Percentiles rank a stretch among this genome's conserved stretches.
Conservation (phyloP, 1,139 yeast species). For the Yamadazyma sp. region DNA sequence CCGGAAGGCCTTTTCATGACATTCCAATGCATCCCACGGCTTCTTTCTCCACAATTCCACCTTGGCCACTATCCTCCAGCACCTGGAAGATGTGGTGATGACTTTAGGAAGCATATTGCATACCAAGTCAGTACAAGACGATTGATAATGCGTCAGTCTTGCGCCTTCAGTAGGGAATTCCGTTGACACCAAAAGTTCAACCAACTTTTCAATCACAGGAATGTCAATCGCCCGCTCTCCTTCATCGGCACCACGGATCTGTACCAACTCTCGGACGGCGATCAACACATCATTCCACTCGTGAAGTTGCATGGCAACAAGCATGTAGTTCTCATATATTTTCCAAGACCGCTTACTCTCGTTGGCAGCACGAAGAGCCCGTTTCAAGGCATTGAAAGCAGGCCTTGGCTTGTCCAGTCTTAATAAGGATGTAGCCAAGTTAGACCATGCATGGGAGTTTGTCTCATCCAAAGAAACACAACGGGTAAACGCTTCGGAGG, state of each 20-base stretch:
- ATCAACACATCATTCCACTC: slow-evolving; percentile 87
- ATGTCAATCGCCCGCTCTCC: slow-evolving; percentile 73
- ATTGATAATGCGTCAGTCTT: slow-evolving; percentile 59
- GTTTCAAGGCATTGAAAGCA: slow-evolving; percentile 79
- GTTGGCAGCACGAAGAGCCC: slow-evolving; percentile 69
- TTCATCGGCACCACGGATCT: slow-evolving; percentile 50
- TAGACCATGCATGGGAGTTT: slow-evolving; percentile 91
- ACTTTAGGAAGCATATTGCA: slow-evolving; percentile 66
- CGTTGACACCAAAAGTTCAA: slow-evolving; percentile 58
- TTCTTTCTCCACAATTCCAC: slow-evolving; percentile 85
- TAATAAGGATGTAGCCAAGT: slow-evolving; percentile 78
- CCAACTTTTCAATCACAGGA: slow-evolving; percentile 73
- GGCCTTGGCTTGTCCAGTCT: slow-evolving; percentile 65
- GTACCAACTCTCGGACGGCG: slow-evolving; percentile 61
- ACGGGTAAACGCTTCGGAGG: slow-evolving; percentile 91
- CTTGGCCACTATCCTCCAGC: slow-evolving; percentile 82
- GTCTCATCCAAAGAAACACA: slow-evolving; percentile 86
- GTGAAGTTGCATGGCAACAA: slow-evolving; percentile 74
- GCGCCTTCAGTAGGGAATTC: slow-evolving; percentile 49
- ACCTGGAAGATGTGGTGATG: slow-evolving; percentile 66
- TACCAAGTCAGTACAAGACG: slow-evolving; percentile 65
- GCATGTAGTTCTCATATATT: slow-evolving; percentile 83
- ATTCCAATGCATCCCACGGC: slow-evolving; percentile 87
- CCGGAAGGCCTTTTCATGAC: slow-evolving; percentile 85
- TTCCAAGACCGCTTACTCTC: slow-evolving; percentile 77